Percentiles rank a stretch among this genome's conserved stretches.
phyloP scores from a whole-genome alignment of 305 asterid genomes.

The Ajuga reptans region DNA sequence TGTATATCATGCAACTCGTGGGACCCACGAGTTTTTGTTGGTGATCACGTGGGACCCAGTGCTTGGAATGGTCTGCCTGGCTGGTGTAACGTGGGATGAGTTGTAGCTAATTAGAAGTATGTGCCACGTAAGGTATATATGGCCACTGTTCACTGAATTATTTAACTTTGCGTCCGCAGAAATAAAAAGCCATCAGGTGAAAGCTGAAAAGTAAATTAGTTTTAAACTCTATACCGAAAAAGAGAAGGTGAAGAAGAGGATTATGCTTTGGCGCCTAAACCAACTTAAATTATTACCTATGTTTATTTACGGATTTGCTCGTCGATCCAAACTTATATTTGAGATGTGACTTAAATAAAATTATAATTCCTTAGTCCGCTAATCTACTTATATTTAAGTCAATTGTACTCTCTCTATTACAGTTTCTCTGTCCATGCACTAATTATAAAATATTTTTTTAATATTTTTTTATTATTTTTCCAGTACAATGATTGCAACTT shows the following conservation, averaged over 20 bases:
- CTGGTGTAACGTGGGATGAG: constrained; percentile 30
- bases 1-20: constrained; percentile 34
- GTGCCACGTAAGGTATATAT: constrained; percentile 26
- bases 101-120: constrained; percentile 26
- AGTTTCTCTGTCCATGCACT: no score
- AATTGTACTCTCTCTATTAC: no score
- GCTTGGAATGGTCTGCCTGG: constrained; percentile 10
- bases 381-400: no score
- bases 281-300: background rate
- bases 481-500: no score
- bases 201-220: background rate
- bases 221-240: background rate
- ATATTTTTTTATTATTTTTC: no score
- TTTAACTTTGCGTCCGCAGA: background rate
- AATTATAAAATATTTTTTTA: no score
- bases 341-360: no score
- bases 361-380: no score
- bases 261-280: background rate
- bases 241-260: background rate
- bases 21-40: constrained; percentile 16
- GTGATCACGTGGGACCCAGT: constrained; percentile 21
- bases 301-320: no score
- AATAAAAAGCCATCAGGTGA: background rate
- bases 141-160: background rate
- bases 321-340: no score